Base-by-base conservation (phyloP, 2,329 filamentous ascomycete species). In the Lecanicillium sp. region DNA sequence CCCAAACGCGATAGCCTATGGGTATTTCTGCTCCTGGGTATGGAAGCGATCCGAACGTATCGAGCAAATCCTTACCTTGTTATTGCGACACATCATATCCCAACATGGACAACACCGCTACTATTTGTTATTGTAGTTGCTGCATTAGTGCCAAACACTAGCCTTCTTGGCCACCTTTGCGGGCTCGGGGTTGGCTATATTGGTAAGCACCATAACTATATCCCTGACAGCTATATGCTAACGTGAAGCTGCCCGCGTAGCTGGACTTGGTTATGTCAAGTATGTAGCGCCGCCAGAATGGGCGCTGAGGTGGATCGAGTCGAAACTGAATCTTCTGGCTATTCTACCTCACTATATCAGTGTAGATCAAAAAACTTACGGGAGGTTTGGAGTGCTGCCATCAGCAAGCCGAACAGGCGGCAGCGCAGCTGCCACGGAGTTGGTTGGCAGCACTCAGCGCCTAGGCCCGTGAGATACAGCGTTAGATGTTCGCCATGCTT, bases 301-400 rank as follows among this genome's bases (percentile, higher is more conserved):
- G 74, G 75, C 84, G 19, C 69, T 97, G 40, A 76, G 88, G 47
- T 97, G 84, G 80, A 73, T 96, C 40, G 92, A 98, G 64, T 78
- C 77, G 14, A 94, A 90, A 57, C 66, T 97, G 43, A 92, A 94
- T 54, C 71, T 97, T 9, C 70, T 95, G 17, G 85, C 80, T 15
- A 74, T 87, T 43, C 64, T 97, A 18, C 90, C 90, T 32, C 87
- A 94, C 62, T 97, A 95, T 54, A 84, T 97, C 34, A 94, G 86
- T 41, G 81, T 96, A 13, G 90, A 97, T 55, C 89, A 95, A 62
- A 96, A 95, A 71, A 95, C 87, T 5, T 95, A 90, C 54, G 90
- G 90, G 7, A 75, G 90, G 38, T 96, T 94, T 52, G 90, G 90
- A 2, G 84, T 96, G 12, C 66, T 97, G 41, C 90, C 89, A 3